Evolutionary conservation across 805 yeast genomes (phyloP).

Genomic region (Zygosaccharomyces gambellarensis): DNA sequence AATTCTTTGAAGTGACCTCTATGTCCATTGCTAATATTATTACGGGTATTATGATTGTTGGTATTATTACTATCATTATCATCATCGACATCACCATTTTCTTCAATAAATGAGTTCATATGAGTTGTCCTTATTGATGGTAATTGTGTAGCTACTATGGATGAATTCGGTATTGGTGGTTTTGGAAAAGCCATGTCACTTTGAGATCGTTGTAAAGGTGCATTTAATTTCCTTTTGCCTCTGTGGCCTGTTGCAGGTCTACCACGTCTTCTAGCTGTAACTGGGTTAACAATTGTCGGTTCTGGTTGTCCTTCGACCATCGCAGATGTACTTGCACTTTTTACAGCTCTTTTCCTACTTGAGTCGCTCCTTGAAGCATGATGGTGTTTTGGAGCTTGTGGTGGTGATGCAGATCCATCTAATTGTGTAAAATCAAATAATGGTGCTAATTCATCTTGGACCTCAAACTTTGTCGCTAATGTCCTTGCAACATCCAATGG

Average conservation of each 20-base stretch:
- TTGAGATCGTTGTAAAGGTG: slow-evolving; percentile 26
- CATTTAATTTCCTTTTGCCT: slow-evolving; percentile 20
- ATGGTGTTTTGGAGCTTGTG: slow-evolving; percentile 62
- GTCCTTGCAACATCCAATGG: slow-evolving; percentile 71
- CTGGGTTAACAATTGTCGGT: slow-evolving; percentile 19
- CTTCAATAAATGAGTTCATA: slow-evolving; percentile 10
- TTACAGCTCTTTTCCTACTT: slow-evolving; percentile 25
- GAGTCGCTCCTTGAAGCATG: slow-evolving; percentile 51
- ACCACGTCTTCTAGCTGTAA: slow-evolving; percentile 31
- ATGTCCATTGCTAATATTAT: slow-evolving; percentile 5
- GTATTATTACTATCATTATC: background rate
- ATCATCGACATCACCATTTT: slow-evolving; percentile 6
- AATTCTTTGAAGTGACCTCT: slow-evolving; percentile 29
- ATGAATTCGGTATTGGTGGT: slow-evolving; percentile 25
- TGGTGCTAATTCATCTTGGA: slow-evolving; percentile 55
- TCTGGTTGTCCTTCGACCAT: slow-evolving; percentile 9
- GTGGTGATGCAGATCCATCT: slow-evolving; percentile 49
- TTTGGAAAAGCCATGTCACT: slow-evolving; percentile 30
- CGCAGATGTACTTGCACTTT: slow-evolving; percentile 23
- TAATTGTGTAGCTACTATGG: slow-evolving; percentile 23
- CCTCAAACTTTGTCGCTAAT: slow-evolving; percentile 62
- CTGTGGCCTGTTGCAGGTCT: slow-evolving; percentile 24
- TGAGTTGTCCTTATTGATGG: slow-evolving; percentile 19
- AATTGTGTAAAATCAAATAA: slow-evolving; percentile 56
- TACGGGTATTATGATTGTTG: background rate